Base-by-base conservation (phyloP, 352 stramenopile genomes). In the Aphanomyces astaci region DNA sequence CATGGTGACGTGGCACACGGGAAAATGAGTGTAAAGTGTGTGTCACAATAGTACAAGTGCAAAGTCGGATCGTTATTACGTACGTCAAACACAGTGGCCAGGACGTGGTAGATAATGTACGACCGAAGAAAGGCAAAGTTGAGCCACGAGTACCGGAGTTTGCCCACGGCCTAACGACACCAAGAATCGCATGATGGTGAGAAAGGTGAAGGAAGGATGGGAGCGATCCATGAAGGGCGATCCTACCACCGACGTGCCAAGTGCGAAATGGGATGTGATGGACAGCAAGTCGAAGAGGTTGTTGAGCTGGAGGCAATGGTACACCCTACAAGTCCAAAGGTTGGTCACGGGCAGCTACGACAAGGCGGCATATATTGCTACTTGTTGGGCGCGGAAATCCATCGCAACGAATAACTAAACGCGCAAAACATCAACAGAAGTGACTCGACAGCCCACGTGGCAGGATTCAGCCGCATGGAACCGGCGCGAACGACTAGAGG, bases 81-180 rank as follows among this genome's bases (percentile, higher is more conserved):
- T 31, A 71, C 64, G 28, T 73, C 63, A 65, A 92, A 92, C 25
- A 95, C 72, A 39, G 85, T 75, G 64, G 85, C 75, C 24, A 95
- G 74, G 2, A 95, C 85, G 63, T 89, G 77, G 62, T 94, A 94
- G 22, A 86, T 72, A n/a, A 93, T 81, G 72, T 95, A 95, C 4
- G 82, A 83, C 28, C 87, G 85, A 31, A 95, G 59, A 55, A 95
- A 95, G 30, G 84, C 87, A 70, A 95, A 89, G 75, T 93, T 84
- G 57, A 95, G 76, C 87, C 87, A 95, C 55, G 87, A 95, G n/a
- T 81, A 73, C 52, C 53, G 64, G 32, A 51, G 49, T 43, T 66
- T 71, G 31, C 30, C 53, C n/a, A 55, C 43, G 19, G 56, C 24
- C 57, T 64, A 40, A 7, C 27, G 19, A n/a, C n/a, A n/a, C n/a